Evolutionary conservation across 23 red algal species (phyloP), one percentile per base, ranked within the genome.

Genomic region (Gracilaria gracilis): DNA sequence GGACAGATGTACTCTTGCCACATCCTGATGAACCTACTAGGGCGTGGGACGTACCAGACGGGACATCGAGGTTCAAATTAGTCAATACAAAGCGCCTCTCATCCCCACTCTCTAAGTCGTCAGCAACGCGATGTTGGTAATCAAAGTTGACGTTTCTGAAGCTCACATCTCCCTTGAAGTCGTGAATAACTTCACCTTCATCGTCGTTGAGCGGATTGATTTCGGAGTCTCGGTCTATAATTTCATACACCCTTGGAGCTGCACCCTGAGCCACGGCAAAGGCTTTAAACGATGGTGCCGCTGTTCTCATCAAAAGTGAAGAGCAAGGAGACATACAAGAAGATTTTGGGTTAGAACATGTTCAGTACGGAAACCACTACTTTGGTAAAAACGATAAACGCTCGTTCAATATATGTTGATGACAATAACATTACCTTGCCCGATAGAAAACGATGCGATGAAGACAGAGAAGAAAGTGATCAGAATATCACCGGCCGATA

Each of bases 381-480:
- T 12, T 28, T 25, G 1, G 25, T 17, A 15, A 20, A 7, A 69
- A 37, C 0, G 6, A 34, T 69, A 5, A 37, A 0, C 9, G 23
- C 24, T n/a, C 23, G 33, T 0, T 11, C 25, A 65, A n/a, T n/a
- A 21, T 65, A 28, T 24, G 37, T n/a, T 58, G 33, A 64, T 24
- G 40, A 55, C 16, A 23, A 69, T 17, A 37, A 37, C 64, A 20
- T 82, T 70, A 83, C 88, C 75, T 88, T 99, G 97, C 32, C 97
- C 97, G 65, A 99, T 85, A 24, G 91, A 93, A 67, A 99, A 88
- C 24, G 80, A 93, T 8, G 94, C 97, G 53, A 99, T 95, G 40
- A 99, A 69, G 2, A 95, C 93, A 1, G 93, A 94, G 64, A 99
- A 99, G 71, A 99, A 99, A 57, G 86, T 93, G 44, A 84, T 93